phyloP scores from a whole-genome alignment of 1,284 basidiomycete species.

The Puccinia triticina region DNA sequence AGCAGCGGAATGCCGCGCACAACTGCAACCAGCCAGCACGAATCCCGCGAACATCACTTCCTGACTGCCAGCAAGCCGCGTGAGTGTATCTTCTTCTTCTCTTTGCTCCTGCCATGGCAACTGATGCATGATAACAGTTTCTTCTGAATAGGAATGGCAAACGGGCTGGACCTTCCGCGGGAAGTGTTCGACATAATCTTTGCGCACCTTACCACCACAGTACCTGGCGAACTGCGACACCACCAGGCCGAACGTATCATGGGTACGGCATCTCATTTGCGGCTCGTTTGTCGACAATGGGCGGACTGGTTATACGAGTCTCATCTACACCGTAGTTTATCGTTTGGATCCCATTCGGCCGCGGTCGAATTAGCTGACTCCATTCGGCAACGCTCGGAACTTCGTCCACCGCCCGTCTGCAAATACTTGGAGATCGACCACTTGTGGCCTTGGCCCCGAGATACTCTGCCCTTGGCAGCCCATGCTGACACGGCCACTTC shows the following conservation, averaged over 20 bases:
- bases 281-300: neutral
- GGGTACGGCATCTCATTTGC: neutral
- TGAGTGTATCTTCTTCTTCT: too few species aligned
- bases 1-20: too few species aligned
- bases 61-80: too few species aligned
- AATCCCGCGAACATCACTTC: too few species aligned
- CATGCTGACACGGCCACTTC: neutral
- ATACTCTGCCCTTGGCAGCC: neutral
- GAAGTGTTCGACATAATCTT: conserved; percentile 6
- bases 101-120: too few species aligned
- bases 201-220: neutral
- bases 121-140: too few species aligned
- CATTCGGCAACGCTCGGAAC: neutral
- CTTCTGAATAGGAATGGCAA: neutral
- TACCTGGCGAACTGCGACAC: neutral
- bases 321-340: neutral
- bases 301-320: conserved; percentile 5
- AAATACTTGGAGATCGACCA: conserved; percentile 7
- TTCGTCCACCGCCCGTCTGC: neutral
- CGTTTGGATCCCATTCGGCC: neutral
- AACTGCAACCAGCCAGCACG: too few species aligned
- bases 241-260: neutral
- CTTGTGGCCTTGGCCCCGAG: neutral
- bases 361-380: neutral
- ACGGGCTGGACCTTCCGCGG: neutral